These are phyloP conservation scores for Populus trichocarpa DNA, from an alignment of 441 rosid species.

Conservation along the genomic window DNA sequence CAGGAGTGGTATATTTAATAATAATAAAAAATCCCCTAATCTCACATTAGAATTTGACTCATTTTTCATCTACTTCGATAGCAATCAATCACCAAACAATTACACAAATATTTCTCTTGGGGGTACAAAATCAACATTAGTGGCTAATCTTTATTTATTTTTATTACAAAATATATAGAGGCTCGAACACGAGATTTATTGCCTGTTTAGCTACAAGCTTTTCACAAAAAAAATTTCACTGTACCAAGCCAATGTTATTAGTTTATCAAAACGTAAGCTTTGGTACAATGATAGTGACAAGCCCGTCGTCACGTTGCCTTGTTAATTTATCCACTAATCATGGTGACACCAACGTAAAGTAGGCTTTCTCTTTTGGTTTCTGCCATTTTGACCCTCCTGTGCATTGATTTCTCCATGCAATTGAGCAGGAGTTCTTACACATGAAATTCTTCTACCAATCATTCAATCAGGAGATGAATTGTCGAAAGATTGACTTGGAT, in stretches of 20 bases:
- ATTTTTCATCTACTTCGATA: too few species aligned
- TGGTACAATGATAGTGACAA: neutral
- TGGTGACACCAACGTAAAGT: conserved; percentile 6
- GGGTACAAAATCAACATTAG: too few species aligned
- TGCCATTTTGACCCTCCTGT: neutral
- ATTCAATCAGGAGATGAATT: neutral
- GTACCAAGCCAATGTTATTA: neutral
- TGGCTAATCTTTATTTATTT: too few species aligned
- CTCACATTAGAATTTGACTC: too few species aligned
- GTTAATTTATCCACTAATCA: neutral
- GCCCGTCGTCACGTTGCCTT: neutral
- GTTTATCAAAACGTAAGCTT: neutral
- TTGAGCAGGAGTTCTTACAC: neutral
- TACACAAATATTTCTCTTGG: too few species aligned
- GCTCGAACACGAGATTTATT: too few species aligned
- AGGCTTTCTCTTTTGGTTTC: neutral
- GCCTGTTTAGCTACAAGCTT: too few species aligned
- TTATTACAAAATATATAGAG: too few species aligned
- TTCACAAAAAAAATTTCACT: neutral
- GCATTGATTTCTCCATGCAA: neutral
- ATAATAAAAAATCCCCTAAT: too few species aligned
- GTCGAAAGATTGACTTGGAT: neutral
- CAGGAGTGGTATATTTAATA: too few species aligned
- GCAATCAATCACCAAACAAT: too few species aligned
- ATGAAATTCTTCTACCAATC: neutral